Evolutionary conservation across 495 filamentous ascomycete genomes (phyloP), one percentile per base, ranked within the genome.

Genomic region (Xylaria grammica): DNA sequence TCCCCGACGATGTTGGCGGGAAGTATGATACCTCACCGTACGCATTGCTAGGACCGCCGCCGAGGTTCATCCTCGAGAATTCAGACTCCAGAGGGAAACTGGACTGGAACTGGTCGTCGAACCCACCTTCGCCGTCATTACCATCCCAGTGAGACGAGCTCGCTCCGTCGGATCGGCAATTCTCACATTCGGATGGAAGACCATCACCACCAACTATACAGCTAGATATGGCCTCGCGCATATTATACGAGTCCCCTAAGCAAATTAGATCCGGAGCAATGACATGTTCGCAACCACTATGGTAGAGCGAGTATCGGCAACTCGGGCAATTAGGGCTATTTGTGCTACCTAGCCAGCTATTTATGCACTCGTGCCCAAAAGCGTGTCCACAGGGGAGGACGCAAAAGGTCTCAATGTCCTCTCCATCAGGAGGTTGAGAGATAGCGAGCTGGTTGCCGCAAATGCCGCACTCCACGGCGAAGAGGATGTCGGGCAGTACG

Each of bases 361-460:
- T 4, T 0, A 13, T 20, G 4, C 50, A 54, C 0, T 55, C 19
- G 3, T 36, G 27, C 0, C 61, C 61, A 2, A 63, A 34, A 0
- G 42, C 52, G 6, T 63, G 61, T 0, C 61, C 61, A 17, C 61
- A 63, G 0, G 61, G 61, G 11, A 63, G 8, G 7, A 63, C 29
- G 2, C 17, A 34, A 10, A 46, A 63, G 4, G 4, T 17, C 17
- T 57, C 61, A 0, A n/a, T 1, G 0, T 57, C 20, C 0, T 42
- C 36, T 0, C 22, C 27, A 15, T 36, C 8, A 0, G n/a, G 1
- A 4, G 22, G 22, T 1, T 57, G 20, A 9, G 19, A 1, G 2
- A 57, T 42, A 7, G 52, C 61, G 7, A 63, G 44, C 0, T 4
- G 0, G 15, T 50, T 63, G 3, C 11, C 5, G 22, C 61, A 63